Conservation (phyloP, 805 yeast genomes). For the Metschnikowia henanensis region DNA sequence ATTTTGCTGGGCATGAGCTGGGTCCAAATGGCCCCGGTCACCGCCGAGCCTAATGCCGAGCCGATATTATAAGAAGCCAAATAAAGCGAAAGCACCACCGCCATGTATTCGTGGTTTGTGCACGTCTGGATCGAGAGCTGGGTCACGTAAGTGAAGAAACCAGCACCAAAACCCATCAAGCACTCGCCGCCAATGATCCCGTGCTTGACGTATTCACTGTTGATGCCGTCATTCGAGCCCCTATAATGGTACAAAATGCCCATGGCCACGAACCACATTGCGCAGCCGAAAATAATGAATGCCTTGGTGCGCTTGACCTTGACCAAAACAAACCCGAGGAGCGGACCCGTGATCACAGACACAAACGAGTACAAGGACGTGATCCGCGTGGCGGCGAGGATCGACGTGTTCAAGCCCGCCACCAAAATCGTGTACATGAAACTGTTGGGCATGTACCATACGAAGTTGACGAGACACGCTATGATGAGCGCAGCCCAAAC, state of each 20-base stretch:
- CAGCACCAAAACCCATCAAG: constrained; percentile 71
- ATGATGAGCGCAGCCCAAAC: constrained; percentile 70
- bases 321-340: constrained; percentile 54
- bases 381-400: constrained; percentile 67
- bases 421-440: constrained; percentile 65
- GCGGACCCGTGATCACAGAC: constrained; percentile 58
- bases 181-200: constrained; percentile 69
- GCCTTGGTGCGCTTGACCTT: constrained; percentile 51
- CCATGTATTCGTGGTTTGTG: constrained; percentile 64
- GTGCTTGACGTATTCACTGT: constrained; percentile 26
- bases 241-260: constrained; percentile 61
- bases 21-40: constrained; percentile 75
- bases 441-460: constrained; percentile 70
- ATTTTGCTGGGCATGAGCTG: constrained; percentile 51
- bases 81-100: constrained; percentile 57
- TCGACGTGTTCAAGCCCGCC: constrained; percentile 60
- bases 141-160: constrained; percentile 65
- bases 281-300: constrained; percentile 58
- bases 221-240: constrained; percentile 44
- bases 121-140: constrained; percentile 61
- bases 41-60: constrained; percentile 58
- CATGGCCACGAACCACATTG: constrained; percentile 58
- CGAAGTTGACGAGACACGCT: constrained; percentile 57
- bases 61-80: constrained; percentile 63
- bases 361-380: constrained; percentile 62